Percentiles rank a stretch among this genome's conserved stretches.
phyloP scores from a whole-genome alignment of 139 green algal species.

The Chlorella sp. region DNA sequence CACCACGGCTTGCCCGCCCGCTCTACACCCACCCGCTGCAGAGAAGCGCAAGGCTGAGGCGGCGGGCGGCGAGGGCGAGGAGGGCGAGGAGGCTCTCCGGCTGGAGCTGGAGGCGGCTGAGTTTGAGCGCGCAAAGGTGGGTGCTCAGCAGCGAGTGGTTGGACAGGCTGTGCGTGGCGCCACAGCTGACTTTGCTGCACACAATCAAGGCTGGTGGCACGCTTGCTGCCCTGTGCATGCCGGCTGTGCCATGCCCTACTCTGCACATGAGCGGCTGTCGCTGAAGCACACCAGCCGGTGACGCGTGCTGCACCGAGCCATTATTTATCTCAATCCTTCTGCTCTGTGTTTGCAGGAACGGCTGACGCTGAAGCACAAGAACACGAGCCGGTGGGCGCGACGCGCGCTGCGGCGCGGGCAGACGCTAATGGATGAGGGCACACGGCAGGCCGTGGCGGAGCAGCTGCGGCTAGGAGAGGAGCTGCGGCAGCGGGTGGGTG shows the following conservation, averaged over 20 bases:
- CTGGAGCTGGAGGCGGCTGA: slow-evolving; percentile 72
- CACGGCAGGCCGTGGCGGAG: slow-evolving; percentile 80
- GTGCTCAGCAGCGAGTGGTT: neutral
- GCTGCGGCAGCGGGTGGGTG: slow-evolving; percentile 77
- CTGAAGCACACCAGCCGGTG: too few relatives aligned
- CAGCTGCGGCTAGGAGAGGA: slow-evolving; percentile 89
- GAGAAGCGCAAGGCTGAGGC: slow-evolving; percentile 40
- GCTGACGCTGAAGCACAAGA: slow-evolving; percentile 94
- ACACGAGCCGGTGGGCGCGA: slow-evolving; percentile 90
- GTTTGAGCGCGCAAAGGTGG: slow-evolving; percentile 76
- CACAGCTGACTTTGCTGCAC: too few relatives aligned
- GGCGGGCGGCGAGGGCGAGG: slow-evolving; percentile 41
- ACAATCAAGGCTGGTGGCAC: too few relatives aligned
- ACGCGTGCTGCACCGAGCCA: too few relatives aligned
- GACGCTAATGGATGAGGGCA: slow-evolving; percentile 67
- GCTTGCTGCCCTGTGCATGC: too few relatives aligned
- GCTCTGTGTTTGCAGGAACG: slow-evolving; percentile 78
- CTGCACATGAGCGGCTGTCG: too few relatives aligned
- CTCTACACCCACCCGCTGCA: neutral
- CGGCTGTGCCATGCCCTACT: too few relatives aligned
- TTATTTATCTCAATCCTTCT: too few relatives aligned
- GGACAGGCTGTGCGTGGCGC: too few relatives aligned
- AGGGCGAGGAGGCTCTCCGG: slow-evolving; percentile 48
- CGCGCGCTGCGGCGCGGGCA: slow-evolving; percentile 85
- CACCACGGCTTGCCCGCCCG: too few relatives aligned